Percentiles rank a stretch among this genome's conserved stretches.
Evolutionary conservation across 495 filamentous ascomycete species (phyloP).

Genomic region (Hypomontagnella monticulosa): DNA sequence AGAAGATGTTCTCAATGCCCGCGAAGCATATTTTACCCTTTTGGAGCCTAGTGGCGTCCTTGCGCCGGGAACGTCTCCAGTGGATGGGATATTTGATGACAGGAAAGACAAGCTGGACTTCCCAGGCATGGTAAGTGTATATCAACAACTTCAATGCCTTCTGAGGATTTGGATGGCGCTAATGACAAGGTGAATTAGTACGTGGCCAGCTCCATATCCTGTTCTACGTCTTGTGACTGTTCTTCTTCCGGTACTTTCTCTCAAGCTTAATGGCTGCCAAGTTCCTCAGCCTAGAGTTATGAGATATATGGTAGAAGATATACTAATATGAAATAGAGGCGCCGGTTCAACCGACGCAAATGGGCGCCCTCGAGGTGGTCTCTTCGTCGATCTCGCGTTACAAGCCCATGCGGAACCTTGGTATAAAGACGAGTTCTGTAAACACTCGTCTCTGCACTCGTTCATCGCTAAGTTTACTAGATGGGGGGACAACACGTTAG

Average conservation of each 20-base stretch:
- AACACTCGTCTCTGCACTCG: slow-evolving; percentile 60
- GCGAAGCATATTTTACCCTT: slow-evolving; percentile 65
- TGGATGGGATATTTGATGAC: slow-evolving; percentile 61
- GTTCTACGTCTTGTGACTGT: no score
- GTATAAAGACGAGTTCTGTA: slow-evolving; percentile 67
- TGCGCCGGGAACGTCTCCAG: slow-evolving; percentile 49
- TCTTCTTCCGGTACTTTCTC: no score
- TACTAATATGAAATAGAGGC: slow-evolving; percentile 36
- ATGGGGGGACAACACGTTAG: slow-evolving; percentile 64
- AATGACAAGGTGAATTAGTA: slow-evolving; percentile 5
- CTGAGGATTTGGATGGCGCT: background rate
- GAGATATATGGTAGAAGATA: background rate
- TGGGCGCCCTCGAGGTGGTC: slow-evolving; percentile 56
- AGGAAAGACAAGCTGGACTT: slow-evolving; percentile 57
- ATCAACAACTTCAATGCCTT: no score
- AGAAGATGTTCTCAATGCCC: slow-evolving; percentile 63
- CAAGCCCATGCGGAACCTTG: slow-evolving; percentile 66
- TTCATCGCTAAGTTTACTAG: slow-evolving; percentile 64
- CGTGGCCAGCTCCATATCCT: background rate
- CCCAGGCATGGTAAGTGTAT: slow-evolving; percentile 61
- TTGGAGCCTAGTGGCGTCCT: slow-evolving; percentile 65
- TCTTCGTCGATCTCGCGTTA: slow-evolving; percentile 65
- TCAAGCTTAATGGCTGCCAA: background rate
- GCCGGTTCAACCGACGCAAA: slow-evolving; percentile 61
- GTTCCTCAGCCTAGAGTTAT: background rate